Conservation (phyloP, 2,329 filamentous ascomycete genomes). For the Fusarium sublunatum region DNA sequence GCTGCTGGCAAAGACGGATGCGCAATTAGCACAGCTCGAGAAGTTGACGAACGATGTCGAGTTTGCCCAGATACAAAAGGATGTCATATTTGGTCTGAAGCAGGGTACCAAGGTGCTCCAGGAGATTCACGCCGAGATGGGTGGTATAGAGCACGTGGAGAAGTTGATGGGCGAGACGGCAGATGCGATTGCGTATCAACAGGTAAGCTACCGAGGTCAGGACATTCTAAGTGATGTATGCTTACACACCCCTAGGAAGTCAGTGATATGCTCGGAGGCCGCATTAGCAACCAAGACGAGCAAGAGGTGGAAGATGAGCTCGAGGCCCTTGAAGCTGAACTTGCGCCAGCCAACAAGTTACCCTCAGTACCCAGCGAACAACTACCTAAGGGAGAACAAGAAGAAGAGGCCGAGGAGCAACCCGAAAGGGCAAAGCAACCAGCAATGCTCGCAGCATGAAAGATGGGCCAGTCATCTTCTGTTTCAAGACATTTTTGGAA, state of each 20-base stretch:
- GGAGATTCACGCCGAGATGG: constrained; percentile 96
- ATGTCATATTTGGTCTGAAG: constrained; percentile 90
- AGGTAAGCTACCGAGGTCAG: constrained; percentile 62
- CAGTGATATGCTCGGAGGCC: constrained; percentile 87
- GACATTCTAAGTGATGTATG: background rate
- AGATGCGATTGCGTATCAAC: constrained; percentile 91
- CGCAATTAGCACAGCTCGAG: constrained; percentile 93
- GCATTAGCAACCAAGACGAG: constrained; percentile 94
- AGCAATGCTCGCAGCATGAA: constrained; percentile 54
- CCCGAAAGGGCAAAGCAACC: constrained; percentile 48
- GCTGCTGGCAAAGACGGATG: constrained; percentile 87
- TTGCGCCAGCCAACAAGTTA: constrained; percentile 44
- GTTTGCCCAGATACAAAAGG: constrained; percentile 96
- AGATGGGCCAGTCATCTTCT: constrained; percentile 3
- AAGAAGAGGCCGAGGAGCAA: constrained; percentile 31
- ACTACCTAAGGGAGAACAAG: constrained; percentile 46
- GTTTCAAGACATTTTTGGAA: constrained; percentile 17
- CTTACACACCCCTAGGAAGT: constrained; percentile 73
- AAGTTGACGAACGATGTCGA: constrained; percentile 89
- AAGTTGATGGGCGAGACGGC: constrained; percentile 93
- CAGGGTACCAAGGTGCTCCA: constrained; percentile 90
- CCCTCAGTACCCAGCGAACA: constrained; percentile 51
- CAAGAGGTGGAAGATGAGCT: constrained; percentile 98
- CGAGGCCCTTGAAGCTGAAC: constrained; percentile 74
- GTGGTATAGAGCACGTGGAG: constrained; percentile 91